phyloP scores from a whole-genome alignment of 192 early-diverging fungal genomes.

The Phlyctochytrium bullatum region DNA sequence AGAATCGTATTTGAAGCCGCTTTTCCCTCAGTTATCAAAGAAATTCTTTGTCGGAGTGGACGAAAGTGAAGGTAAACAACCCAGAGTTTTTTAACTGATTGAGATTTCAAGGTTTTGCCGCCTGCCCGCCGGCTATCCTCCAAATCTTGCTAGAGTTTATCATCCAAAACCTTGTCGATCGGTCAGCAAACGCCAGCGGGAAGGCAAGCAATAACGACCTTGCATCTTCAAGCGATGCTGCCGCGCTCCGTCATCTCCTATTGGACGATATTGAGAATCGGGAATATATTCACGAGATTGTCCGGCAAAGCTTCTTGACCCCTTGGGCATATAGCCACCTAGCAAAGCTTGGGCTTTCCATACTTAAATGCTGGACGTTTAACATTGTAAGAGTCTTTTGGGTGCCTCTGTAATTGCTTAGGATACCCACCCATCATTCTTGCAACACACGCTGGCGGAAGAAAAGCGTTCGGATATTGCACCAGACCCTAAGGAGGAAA shows the following conservation, averaged over 20 bases:
- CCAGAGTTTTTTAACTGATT: conserved; percentile 12
- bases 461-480: too few species aligned
- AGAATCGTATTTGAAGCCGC: conserved; percentile 61
- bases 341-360: conserved; percentile 59
- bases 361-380: conserved; percentile 66
- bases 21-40: conserved; percentile 66
- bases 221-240: background rate
- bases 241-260: conserved; percentile 8
- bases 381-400: too few species aligned
- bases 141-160: conserved; percentile 66
- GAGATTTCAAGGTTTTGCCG: conserved; percentile 54
- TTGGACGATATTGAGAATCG: conserved; percentile 49
- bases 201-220: conserved; percentile 3
- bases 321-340: conserved; percentile 68
- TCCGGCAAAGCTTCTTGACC: conserved; percentile 67
- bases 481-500: too few species aligned
- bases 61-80: conserved; percentile 49
- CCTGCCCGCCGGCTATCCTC: conserved; percentile 67
- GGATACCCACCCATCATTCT: too few species aligned
- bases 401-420: too few species aligned
- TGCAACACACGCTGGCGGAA: too few species aligned
- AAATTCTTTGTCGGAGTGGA: conserved; percentile 29
- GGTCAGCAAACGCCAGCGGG: background rate
- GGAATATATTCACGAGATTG: conserved; percentile 75
- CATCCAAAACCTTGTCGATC: conserved; percentile 62